Evolutionary conservation across 805 yeast species (phyloP).

Genomic region (Wickerhamiella kurtzmanii): DNA sequence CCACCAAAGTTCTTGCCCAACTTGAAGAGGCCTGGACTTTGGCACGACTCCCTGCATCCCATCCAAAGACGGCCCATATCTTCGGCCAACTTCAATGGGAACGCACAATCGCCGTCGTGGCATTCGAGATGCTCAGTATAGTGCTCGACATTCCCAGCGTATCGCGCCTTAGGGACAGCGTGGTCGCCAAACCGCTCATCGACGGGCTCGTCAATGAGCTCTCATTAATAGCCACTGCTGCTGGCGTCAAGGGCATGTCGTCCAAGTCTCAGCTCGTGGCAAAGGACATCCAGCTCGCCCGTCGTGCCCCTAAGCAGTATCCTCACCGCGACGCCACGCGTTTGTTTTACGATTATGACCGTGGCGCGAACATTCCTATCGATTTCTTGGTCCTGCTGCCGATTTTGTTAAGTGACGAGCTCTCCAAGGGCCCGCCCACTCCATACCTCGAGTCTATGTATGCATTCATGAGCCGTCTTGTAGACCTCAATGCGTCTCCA

Average conservation of each 20-base stretch:
- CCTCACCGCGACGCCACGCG: conserved; percentile 36
- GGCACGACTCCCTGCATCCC: conserved; percentile 12
- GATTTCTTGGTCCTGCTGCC: conserved; percentile 77
- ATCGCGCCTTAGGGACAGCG: conserved; percentile 42
- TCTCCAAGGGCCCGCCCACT: conserved; percentile 50
- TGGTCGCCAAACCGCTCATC: conserved; percentile 72
- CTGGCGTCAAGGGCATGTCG: conserved; percentile 57
- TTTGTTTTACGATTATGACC: conserved; percentile 52
- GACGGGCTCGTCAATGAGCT: conserved; percentile 70
- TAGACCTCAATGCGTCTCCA: conserved; percentile 12
- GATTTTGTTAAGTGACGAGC: conserved; percentile 79
- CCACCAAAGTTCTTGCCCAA: conserved; percentile 4
- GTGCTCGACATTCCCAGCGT: conserved; percentile 62
- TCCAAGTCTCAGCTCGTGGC: conserved; percentile 13
- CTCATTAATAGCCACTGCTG: conserved; percentile 42
- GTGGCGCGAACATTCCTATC: conserved; percentile 44
- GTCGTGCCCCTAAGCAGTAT: conserved; percentile 21
- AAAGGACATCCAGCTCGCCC: conserved; percentile 10
- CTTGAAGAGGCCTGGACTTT: conserved; percentile 13
- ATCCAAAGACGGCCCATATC: conserved; percentile 38
- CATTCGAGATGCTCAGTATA: conserved; percentile 64
- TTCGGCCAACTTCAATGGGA: conserved; percentile 56
- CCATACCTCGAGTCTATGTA: conserved; percentile 83
- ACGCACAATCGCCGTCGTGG: conserved; percentile 62
- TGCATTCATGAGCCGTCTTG: conserved; percentile 35